Base-by-base conservation (phyloP, 2,329 filamentous ascomycete genomes). In the Hymenoscyphus linearis region DNA sequence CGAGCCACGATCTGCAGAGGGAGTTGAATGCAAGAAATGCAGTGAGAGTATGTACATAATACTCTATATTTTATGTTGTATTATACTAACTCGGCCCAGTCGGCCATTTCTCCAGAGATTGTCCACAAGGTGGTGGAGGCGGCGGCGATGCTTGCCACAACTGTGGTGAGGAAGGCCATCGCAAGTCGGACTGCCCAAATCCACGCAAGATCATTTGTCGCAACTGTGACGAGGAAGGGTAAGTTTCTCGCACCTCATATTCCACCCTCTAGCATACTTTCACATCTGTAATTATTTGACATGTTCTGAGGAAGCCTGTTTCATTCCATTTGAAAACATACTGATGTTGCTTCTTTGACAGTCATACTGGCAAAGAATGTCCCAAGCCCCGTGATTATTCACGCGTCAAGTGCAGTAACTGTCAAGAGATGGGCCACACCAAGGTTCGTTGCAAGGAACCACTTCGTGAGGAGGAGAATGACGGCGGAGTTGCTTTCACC, bases 71-170 rank as follows among this genome's bases (percentile, higher is more conserved):
- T n/a, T 36, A 12, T 50, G n/a, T 60, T 40, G 13, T 31, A 14
- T 35, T 22, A 16, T 52, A 56, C 47, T 52, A 34, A 25, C 36
- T 4, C 25, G 54, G 52, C 10, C 18, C 60, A 86, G 80, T 74
- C 60, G 86, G 86, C 2, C 86, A 89, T 68, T 85, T 85, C 68
- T 79, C 81, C 36, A 79, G 78, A 47, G 85, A 89, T 69, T 89
- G 86, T 70, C 85, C 87, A 31, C 77, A 85, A 71, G 85, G 82
- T 16, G 79, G 80, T 60, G 82, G 83, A 62, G 76, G 80, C 71
- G 78, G 78, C 65, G 68, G 75, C 76, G 71, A 79, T 71, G 77
- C 73, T 31, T 85, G 83, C 71, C 79, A 64, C 55, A 70, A 68
- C 57, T 70, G 67, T 52, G 68, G 67, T 44, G 60, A 65, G 52